Percentiles rank a stretch among this genome's conserved stretches.
phyloP scores from a whole-genome alignment of 2,329 filamentous ascomycete genomes.

The Penicillium sp. region DNA sequence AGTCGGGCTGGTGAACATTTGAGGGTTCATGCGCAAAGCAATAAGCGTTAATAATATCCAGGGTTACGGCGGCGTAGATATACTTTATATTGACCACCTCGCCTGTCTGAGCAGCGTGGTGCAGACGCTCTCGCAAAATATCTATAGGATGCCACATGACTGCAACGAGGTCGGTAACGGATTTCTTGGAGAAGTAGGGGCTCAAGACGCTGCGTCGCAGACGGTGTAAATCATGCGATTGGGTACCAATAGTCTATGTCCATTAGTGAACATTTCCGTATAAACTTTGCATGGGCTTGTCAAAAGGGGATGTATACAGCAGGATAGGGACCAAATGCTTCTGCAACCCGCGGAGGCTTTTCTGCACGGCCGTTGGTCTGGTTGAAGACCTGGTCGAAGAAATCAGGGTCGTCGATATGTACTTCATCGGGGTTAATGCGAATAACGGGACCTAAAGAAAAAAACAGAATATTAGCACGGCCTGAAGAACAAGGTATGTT shows the following conservation, averaged over 20 bases:
- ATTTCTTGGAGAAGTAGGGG: not conserved
- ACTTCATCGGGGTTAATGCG: slow-evolving; percentile 1
- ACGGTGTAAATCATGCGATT: not conserved
- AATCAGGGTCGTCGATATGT: not conserved
- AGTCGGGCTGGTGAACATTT: not conserved
- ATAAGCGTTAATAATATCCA: not conserved
- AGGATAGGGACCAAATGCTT: not conserved
- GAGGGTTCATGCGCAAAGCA: not conserved
- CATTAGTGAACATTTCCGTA: not conserved
- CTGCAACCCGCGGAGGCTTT: not conserved
- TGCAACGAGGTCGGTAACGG: not conserved
- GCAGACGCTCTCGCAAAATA: not conserved
- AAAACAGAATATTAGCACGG: not conserved
- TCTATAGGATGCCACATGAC: not conserved
- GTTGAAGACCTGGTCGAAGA: not conserved
- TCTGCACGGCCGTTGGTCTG: not conserved
- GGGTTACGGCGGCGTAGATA: not conserved
- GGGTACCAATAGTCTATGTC: not conserved
- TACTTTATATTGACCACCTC: not conserved
- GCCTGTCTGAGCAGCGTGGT: not conserved
- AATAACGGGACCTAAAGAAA: not conserved
- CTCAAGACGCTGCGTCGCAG: not conserved
- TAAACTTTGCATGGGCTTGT: not conserved
- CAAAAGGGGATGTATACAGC: not conserved
- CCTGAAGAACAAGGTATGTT: too few species aligned